Percentiles rank a stretch among this genome's conserved stretches.
phyloP scores from a whole-genome alignment of 2,329 filamentous ascomycete species.

The Ilyonectria destructans region DNA sequence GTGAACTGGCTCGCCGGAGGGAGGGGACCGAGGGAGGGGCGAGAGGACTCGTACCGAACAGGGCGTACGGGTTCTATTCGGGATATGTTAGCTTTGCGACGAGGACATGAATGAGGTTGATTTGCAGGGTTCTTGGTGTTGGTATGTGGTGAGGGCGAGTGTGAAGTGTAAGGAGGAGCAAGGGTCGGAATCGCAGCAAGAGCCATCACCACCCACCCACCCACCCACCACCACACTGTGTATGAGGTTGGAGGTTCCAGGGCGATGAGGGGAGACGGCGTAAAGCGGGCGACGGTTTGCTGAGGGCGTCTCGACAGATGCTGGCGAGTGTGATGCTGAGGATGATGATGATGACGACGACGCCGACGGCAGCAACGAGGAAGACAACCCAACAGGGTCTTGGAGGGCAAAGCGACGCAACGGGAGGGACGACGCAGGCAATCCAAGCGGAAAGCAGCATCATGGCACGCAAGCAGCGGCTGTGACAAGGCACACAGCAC shows the following conservation, averaged over 20 bases:
- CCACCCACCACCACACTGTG: conserved; percentile 8
- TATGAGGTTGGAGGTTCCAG: not conserved
- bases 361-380: not conserved
- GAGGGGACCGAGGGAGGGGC: conserved; percentile 38
- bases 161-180: not conserved
- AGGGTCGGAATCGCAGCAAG: conserved; percentile 22
- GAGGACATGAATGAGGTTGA: conserved; percentile 11
- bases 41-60: conserved; percentile 83
- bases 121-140: not conserved
- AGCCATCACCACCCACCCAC: not conserved
- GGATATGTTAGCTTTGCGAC: conserved; percentile 40
- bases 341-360: not conserved
- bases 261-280: not conserved
- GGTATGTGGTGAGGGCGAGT: conserved; percentile 7
- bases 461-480: conserved; percentile 7
- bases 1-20: conserved; percentile 35
- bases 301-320: not conserved
- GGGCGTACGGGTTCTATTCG: conserved; percentile 88
- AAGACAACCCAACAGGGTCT: not conserved
- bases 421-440: conserved; percentile 6
- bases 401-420: not conserved
- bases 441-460: conserved; percentile 14
- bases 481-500: conserved; percentile 1
- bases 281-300: not conserved
- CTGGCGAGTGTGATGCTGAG: not conserved